A percentile compares a stretch with the other conserved stretches of the same genome.
These are phyloP conservation scores for Tanacetum coccineum DNA, from an alignment of 129 eudicot genomes.

Conservation along the genomic window DNA sequence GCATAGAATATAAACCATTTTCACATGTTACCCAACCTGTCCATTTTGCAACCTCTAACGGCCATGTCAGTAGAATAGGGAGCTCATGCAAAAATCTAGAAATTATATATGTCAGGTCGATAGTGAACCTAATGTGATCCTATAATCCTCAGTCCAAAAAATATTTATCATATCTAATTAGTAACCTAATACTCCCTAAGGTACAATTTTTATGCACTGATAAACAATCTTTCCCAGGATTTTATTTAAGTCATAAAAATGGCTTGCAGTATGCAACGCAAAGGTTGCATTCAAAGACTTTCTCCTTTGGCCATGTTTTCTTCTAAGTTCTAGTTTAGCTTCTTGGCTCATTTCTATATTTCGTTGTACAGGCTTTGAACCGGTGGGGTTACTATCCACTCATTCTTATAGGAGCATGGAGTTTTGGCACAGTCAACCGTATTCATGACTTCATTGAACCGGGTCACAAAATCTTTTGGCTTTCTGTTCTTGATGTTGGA, in stretches of 20 bases:
- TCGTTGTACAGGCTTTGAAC: slow-evolving; percentile 57
- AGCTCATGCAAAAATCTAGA: slow-evolving; percentile 1
- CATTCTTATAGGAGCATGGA: slow-evolving; percentile 98
- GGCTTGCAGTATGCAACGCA: not conserved
- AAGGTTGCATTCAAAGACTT: not conserved
- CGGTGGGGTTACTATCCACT: slow-evolving; percentile 97
- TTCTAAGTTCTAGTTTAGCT: not conserved
- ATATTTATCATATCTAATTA: not conserved
- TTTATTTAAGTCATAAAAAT: not conserved
- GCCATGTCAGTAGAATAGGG: slow-evolving; percentile 5
- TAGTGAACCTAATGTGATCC: not conserved
- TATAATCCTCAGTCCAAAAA: not conserved
- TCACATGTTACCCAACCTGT: no score
- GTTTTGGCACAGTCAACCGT: slow-evolving; percentile 91
- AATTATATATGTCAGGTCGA: not conserved
- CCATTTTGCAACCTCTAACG: not conserved
- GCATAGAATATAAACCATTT: no score
- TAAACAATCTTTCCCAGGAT: not conserved
- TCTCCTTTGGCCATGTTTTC: not conserved
- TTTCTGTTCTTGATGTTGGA: slow-evolving; percentile 95
- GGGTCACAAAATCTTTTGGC: slow-evolving; percentile 89
- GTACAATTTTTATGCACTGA: not conserved
- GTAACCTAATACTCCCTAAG: not conserved
- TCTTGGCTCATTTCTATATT: slow-evolving; percentile 8
- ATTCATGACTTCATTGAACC: slow-evolving; percentile 91